phyloP scores from a whole-genome alignment of 2,329 filamentous ascomycete genomes.

The Madurella fahalii region DNA sequence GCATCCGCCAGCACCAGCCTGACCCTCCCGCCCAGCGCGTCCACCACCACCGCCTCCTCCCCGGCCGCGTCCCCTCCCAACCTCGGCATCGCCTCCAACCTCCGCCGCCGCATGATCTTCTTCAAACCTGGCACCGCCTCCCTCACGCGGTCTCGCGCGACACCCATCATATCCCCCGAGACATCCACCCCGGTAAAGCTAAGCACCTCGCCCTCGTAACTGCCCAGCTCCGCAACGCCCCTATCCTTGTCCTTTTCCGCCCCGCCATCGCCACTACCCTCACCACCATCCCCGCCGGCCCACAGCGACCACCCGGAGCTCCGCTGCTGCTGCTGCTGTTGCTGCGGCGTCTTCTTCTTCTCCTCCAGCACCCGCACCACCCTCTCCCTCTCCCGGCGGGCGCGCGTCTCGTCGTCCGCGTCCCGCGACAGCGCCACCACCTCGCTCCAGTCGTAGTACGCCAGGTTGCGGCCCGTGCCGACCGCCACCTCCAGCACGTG shows the following conservation, averaged over 20 bases:
- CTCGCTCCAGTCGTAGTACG: slow-evolving; percentile 54
- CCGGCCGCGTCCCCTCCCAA: slow-evolving; percentile 1
- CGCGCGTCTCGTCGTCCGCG: slow-evolving; percentile 13
- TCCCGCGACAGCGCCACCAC: slow-evolving; percentile 28
- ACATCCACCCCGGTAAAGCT: slow-evolving; percentile 62
- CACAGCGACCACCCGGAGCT: not conserved
- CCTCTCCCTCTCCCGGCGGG: slow-evolving; percentile 1
- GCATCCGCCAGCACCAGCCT: slow-evolving; percentile 49
- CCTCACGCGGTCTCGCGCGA: slow-evolving; percentile 51
- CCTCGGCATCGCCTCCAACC: slow-evolving; percentile 26
- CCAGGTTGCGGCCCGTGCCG: slow-evolving; percentile 59
- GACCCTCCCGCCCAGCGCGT: slow-evolving; percentile 40
- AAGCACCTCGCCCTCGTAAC: slow-evolving; percentile 35
- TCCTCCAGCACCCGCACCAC: slow-evolving; percentile 16
- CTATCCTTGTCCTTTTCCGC: not conserved
- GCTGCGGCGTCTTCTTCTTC: too few species aligned
- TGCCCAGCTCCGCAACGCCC: slow-evolving; percentile 4
- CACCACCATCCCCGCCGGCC: not conserved
- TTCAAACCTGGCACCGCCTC: slow-evolving; percentile 38
- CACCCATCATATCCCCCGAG: slow-evolving; percentile 55
- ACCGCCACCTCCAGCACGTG: slow-evolving; percentile 61
- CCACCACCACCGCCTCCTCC: slow-evolving; percentile 23
- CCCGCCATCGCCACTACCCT: not conserved
- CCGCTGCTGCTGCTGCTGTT: slow-evolving; percentile 23
- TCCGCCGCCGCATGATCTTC: slow-evolving; percentile 35